Base-by-base conservation (phyloP, 768 basidiomycete genomes). In the Phylloporus arenicola region DNA sequence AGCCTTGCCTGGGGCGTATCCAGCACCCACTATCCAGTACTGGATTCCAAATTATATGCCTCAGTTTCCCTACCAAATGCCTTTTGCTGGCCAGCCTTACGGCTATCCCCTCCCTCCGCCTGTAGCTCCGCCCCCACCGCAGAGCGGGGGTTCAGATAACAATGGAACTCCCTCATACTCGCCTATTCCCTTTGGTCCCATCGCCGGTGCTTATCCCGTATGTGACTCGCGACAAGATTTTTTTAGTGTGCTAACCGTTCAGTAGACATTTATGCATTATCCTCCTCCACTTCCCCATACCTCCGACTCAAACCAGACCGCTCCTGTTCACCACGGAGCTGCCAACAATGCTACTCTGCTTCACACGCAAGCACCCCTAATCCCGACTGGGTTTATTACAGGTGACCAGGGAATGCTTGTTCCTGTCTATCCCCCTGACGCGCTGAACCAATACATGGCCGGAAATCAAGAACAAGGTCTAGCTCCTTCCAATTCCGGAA, bases 381-480 rank as follows among this genome's bases (percentile, higher is more conserved):
- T 76, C 39, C 81, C 85, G 1, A 78, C 81, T 0, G 83, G 84
- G 2, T 88, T 87, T 59, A 78, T 85, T 47, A 84, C 86, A 53
- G 81, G 82, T 48, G 83, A 86, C 48, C 82, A 84, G 45, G 84
- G 86, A 5, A 79, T 79, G n/a, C 72, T 88, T 25, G 78, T 86
- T 37, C 77, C 86, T 20, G 76, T 86, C 29, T 88, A 88, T 61
- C 78, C 77, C 22, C 81, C 81, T 3, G 86, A 88, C 41, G 84
- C 81, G 2, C 73, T 87, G 24, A 78, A 84, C 54, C 79, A 80
- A 47, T 87, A 87, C 57, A 81, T 87, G 79, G 63, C 81, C 20
- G 69, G 72, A 43, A 68, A 65, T 50, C 72, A 72, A 51, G 54
- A 63, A 24, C 61, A 56, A n/a, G 56, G 30, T 14, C 55, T 59